These are phyloP conservation scores for Echeveria elegans DNA, from an alignment of 164 flowering plant genomes.

Conservation along the genomic window DNA sequence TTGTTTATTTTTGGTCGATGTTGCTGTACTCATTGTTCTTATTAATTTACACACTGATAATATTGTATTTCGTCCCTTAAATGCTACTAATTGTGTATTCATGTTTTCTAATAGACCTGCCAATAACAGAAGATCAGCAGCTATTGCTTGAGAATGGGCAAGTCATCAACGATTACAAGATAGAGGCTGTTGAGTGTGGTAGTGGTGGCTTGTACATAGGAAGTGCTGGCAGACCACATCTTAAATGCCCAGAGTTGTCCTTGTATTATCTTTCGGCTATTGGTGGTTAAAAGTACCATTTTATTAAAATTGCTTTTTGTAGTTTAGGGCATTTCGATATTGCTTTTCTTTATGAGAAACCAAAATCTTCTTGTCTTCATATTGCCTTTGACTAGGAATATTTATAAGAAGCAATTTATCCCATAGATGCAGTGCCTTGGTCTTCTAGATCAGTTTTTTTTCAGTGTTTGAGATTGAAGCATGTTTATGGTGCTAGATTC, in stretches of 20 bases:
- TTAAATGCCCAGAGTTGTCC: neutral
- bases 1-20: neutral
- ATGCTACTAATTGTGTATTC: neutral
- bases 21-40: no score
- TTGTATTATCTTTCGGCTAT: no score
- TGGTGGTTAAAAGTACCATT: no score
- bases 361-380: no score
- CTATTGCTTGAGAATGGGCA: conserved; percentile 4
- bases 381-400: no score
- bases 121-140: neutral
- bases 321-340: neutral
- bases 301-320: neutral
- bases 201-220: neutral
- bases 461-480: no score
- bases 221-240: neutral
- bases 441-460: no score
- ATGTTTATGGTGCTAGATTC: no score
- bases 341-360: neutral
- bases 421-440: no score
- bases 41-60: no score
- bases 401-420: no score
- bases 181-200: conserved; percentile 2
- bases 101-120: neutral
- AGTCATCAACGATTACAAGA: conserved; percentile 6
- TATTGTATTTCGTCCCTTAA: neutral